phyloP scores from a whole-genome alignment of 805 yeast genomes.

The Barnettozyma sp. region DNA sequence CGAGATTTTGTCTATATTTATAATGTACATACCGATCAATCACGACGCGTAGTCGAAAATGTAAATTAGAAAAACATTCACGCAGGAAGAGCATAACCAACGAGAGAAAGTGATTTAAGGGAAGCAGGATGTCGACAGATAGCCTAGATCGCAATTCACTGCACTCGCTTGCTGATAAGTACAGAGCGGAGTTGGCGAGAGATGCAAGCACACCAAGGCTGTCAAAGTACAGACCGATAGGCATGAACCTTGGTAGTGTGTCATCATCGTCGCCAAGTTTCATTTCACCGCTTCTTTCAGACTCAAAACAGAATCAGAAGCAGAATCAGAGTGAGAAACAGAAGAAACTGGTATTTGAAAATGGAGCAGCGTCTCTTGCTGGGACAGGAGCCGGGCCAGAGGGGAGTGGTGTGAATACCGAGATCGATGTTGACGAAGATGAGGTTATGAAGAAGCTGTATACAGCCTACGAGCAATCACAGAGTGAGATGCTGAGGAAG shows the following conservation, averaged over 20 bases:
- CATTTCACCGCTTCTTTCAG: not conserved
- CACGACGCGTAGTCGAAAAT: too few species aligned
- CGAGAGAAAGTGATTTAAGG: too few species aligned
- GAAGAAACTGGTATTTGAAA: too few species aligned
- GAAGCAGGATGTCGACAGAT: not conserved
- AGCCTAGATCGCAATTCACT: constrained; percentile 1
- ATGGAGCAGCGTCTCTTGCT: too few species aligned
- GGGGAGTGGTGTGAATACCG: not conserved
- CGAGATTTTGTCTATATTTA: too few species aligned
- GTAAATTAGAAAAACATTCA: too few species aligned
- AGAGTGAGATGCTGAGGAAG: constrained; percentile 1
- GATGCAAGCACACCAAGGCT: not conserved
- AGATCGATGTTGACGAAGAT: not conserved
- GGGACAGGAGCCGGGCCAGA: not conserved
- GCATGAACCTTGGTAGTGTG: constrained; percentile 3
- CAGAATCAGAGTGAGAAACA: too few species aligned
- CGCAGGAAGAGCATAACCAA: too few species aligned
- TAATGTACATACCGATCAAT: too few species aligned
- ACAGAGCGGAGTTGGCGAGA: constrained; percentile 2
- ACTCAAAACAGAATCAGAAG: too few species aligned
- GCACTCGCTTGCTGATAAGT: constrained; percentile 1
- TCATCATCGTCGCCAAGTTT: constrained; percentile 2
- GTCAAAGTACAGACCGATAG: constrained; percentile 3
- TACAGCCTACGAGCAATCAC: not conserved
- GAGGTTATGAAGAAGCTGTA: not conserved